These are phyloP conservation scores for Jatropha podagrica DNA, from an alignment of 441 rosid genomes.

Conservation along the genomic window DNA sequence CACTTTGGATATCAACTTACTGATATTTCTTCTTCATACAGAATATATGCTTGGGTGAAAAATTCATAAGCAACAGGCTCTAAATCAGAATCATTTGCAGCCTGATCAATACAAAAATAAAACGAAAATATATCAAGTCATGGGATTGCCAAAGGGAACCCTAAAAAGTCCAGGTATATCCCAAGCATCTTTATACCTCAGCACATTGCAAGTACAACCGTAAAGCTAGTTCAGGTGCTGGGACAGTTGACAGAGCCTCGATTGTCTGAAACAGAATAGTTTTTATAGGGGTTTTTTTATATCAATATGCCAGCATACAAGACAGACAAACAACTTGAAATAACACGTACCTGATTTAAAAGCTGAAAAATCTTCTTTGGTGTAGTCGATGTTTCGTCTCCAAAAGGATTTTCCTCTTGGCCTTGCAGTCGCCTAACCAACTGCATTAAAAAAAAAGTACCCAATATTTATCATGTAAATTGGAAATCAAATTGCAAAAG, in stretches of 20 bases:
- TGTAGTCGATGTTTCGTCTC: slow-evolving; percentile 69
- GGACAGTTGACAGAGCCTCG: slow-evolving; percentile 73
- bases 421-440: slow-evolving; percentile 74
- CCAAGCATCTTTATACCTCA: slow-evolving; percentile 56
- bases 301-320: neutral
- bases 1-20: slow-evolving; percentile 45
- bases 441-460: slow-evolving; percentile 36
- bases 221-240: slow-evolving; percentile 88
- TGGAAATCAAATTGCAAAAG: neutral
- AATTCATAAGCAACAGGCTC: slow-evolving; percentile 98
- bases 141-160: slow-evolving; percentile 19
- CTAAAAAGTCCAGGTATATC: neutral
- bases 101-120: slow-evolving; percentile 45
- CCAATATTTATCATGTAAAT: neutral
- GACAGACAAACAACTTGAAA: neutral
- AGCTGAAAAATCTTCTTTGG: slow-evolving; percentile 88
- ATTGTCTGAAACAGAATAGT: slow-evolving; percentile 54
- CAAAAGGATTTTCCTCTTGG: slow-evolving; percentile 96
- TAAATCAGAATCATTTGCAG: slow-evolving; percentile 91
- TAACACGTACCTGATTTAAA: slow-evolving; percentile 60
- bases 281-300: neutral
- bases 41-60: slow-evolving; percentile 96
- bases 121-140: slow-evolving; percentile 3
- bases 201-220: slow-evolving; percentile 91
- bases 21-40: slow-evolving; percentile 94